Percentiles rank a stretch among this genome's conserved stretches.
Evolutionary conservation across 768 basidiomycete species (phyloP).

Genomic region (Thelephora aurantiotincta): DNA sequence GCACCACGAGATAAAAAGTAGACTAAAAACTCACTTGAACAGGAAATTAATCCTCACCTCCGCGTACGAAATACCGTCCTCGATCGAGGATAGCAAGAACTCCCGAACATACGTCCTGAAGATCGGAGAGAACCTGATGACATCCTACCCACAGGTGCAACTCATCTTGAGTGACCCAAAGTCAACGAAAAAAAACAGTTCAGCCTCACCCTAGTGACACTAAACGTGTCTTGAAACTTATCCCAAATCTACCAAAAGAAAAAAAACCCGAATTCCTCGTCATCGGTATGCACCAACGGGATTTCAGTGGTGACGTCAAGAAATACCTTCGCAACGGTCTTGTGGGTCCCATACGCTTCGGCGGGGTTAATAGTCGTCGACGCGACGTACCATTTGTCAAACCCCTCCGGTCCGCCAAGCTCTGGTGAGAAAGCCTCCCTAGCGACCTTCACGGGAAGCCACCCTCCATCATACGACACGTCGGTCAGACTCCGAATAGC

Average conservation of each 20-base stretch:
- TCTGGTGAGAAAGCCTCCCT: conserved; percentile 32
- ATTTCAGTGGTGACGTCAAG: no score
- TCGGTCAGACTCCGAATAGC: conserved; percentile 23
- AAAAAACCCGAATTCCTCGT: not conserved
- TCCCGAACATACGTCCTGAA: conserved; percentile 45
- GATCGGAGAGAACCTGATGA: conserved; percentile 39
- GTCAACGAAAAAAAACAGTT: not conserved
- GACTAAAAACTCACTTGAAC: conserved; percentile 25
- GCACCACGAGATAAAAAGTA: not conserved
- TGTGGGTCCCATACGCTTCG: conserved; percentile 62
- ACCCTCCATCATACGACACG: conserved; percentile 28
- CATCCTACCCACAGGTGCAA: no score
- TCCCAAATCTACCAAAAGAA: conserved; percentile 47
- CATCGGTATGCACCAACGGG: not conserved
- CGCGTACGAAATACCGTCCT: conserved; percentile 59
- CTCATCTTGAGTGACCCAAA: no score
- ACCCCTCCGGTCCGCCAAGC: conserved; percentile 49
- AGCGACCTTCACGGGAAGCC: conserved; percentile 43
- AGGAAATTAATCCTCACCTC: conserved; percentile 59
- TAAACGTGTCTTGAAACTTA: conserved; percentile 48
- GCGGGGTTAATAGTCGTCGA: conserved; percentile 53
- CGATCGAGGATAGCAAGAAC: conserved; percentile 46
- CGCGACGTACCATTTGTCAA: conserved; percentile 51
- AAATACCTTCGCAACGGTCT: conserved; percentile 47
- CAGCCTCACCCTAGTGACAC: conserved; percentile 26